phyloP scores from a whole-genome alignment of 345 rosid genomes.

The Gossypium raimondii region DNA sequence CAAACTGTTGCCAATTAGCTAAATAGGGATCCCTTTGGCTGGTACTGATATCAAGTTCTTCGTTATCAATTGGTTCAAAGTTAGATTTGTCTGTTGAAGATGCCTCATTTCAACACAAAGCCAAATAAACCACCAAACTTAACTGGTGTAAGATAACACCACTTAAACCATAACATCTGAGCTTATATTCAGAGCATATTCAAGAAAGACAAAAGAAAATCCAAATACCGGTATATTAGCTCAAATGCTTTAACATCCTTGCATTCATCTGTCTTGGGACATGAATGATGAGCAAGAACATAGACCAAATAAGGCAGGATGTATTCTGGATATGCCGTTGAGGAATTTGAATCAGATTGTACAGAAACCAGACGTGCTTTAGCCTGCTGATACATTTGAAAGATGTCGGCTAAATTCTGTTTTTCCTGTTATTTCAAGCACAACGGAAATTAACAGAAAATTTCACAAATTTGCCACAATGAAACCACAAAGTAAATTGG shows the following conservation, averaged over 20 bases:
- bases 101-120: background rate
- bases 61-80: background rate
- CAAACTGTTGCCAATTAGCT: background rate
- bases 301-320: conserved; percentile 74
- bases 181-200: background rate
- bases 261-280: conserved; percentile 72
- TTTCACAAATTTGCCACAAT: conserved; percentile 1
- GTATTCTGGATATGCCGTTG: conserved; percentile 53
- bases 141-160: background rate
- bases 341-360: conserved; percentile 60
- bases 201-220: conserved; percentile 10
- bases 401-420: conserved; percentile 74
- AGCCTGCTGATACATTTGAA: conserved; percentile 75
- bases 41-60: background rate
- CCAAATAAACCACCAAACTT: background rate
- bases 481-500: background rate
- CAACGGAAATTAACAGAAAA: conserved; percentile 7
- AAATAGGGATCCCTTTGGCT: background rate
- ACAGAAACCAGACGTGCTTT: conserved; percentile 62
- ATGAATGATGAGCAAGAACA: conserved; percentile 80
- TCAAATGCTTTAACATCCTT: conserved; percentile 85
- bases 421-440: conserved; percentile 64
- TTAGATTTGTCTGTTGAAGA: background rate
- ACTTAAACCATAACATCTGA: background rate
- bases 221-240: conserved; percentile 56